Percentiles rank a stretch among this genome's conserved stretches.
Conservation (phyloP, 2,329 filamentous ascomycete species). For the Talaromyces amestolkiae region DNA sequence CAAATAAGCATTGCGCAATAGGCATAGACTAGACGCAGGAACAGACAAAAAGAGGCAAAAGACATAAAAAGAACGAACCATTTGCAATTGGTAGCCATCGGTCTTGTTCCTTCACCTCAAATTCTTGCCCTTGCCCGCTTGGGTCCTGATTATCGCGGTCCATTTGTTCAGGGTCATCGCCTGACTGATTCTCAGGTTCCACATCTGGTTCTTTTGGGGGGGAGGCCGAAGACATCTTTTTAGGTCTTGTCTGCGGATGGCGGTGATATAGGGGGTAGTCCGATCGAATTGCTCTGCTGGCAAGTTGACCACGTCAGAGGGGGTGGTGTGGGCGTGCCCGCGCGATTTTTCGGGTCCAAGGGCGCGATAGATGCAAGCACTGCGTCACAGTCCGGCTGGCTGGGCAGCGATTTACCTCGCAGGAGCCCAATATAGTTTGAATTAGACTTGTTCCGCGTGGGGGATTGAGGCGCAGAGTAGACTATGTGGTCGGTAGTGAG, state of each 20-base stretch:
- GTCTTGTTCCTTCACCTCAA: conserved; percentile 99
- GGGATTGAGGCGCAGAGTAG: conserved; percentile 31
- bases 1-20: conserved; percentile 54
- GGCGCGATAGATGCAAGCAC: conserved; percentile 26
- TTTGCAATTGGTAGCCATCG: conserved; percentile 99
- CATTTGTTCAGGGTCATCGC: conserved; percentile 88
- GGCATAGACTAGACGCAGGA: conserved; percentile 32
- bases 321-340: conserved; percentile 15
- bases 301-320: conserved; percentile 46
- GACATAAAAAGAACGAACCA: conserved; percentile 69
- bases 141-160: conserved; percentile 65
- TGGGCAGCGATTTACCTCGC: conserved; percentile 40
- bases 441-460: conserved; percentile 27
- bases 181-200: conserved; percentile 89
- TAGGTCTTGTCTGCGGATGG: conserved; percentile 44
- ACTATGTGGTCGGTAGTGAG: conserved; percentile 18
- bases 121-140: conserved; percentile 78
- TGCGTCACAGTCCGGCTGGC: conserved; percentile 31
- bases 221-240: conserved; percentile 93
- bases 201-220: conserved; percentile 84
- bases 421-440: conserved; percentile 29
- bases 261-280: conserved; percentile 9
- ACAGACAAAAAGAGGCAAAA: conserved; percentile 20
- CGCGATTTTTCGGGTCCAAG: conserved; percentile 13
- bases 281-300: conserved; percentile 40